Evolutionary conservation across 257 asterid genomes (phyloP).

Genomic region (Nicotiana undulata): DNA sequence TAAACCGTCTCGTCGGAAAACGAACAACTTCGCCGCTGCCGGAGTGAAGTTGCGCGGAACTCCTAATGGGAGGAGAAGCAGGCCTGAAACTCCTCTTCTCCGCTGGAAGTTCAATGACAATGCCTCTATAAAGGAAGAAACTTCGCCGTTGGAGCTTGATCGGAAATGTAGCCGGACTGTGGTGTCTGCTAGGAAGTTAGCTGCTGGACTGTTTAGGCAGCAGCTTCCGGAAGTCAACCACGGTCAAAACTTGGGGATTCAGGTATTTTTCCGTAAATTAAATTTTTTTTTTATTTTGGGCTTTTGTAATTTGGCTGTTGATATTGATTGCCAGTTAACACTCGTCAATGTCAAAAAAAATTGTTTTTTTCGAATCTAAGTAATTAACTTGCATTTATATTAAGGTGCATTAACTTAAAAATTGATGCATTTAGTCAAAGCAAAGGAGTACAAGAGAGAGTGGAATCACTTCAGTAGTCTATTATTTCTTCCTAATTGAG

Average conservation of each 20-base stretch:
- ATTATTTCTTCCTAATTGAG: background rate
- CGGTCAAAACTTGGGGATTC: constrained; percentile 29
- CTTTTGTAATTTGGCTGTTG: constrained; percentile 1
- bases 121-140: constrained; percentile 18
- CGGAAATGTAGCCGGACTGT: constrained; percentile 22
- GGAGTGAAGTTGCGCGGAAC: constrained; percentile 37
- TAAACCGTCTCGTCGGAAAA: constrained; percentile 41
- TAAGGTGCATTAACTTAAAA: background rate
- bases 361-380: constrained; percentile 1
- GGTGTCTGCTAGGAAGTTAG: constrained; percentile 49
- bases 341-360: background rate
- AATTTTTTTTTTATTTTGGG: background rate
- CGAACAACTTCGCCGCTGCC: constrained; percentile 20
- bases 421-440: background rate
- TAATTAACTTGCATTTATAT: background rate
- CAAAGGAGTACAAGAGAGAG: background rate
- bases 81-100: constrained; percentile 57
- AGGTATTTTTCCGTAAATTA: constrained; percentile 22
- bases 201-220: constrained; percentile 44
- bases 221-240: constrained; percentile 40
- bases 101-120: constrained; percentile 44
- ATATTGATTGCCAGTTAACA: background rate
- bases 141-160: constrained; percentile 17
- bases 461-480: background rate
- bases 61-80: constrained; percentile 26